Percentiles rank a stretch among this genome's conserved stretches.
These are phyloP conservation scores for Colletotrichum limetticola DNA, from an alignment of 2,329 filamentous ascomycete genomes.

Conservation along the genomic window DNA sequence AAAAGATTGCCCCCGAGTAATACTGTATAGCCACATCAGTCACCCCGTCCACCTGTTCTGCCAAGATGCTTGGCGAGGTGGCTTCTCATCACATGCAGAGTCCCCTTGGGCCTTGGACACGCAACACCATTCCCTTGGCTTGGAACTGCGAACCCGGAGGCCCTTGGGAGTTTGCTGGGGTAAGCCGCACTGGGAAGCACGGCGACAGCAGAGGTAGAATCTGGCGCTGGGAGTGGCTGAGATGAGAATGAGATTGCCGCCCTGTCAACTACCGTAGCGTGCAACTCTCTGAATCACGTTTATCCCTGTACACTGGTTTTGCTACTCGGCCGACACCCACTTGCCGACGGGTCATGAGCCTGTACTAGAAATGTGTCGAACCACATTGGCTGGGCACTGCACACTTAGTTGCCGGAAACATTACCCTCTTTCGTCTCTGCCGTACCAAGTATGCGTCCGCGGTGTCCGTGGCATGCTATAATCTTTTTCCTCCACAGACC, in stretches of 20 bases:
- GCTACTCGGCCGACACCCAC: constrained; percentile 8
- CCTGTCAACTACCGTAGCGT: neutral
- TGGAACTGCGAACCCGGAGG: neutral
- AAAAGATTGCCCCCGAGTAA: neutral
- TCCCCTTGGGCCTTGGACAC: neutral
- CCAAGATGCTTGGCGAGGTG: constrained; percentile 19
- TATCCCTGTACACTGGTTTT: neutral
- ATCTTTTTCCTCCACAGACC: neutral
- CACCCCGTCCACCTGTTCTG: neutral
- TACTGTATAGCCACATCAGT: neutral
- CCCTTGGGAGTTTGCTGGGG: neutral
- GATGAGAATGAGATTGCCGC: neutral
- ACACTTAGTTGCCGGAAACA: neutral
- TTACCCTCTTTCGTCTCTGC: neutral
- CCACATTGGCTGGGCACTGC: neutral
- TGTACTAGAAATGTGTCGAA: neutral
- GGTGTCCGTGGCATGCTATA: neutral
- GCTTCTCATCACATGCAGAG: neutral
- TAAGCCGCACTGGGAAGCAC: neutral
- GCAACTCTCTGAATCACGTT: neutral
- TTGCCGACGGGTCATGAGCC: neutral
- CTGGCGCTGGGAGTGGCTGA: constrained; percentile 6
- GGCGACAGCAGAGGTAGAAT: neutral
- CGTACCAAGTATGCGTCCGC: neutral
- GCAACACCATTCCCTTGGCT: neutral